A percentile compares a stretch with the other conserved stretches of the same genome.
Conservation (phyloP, 495 filamentous ascomycete genomes). For the Penicillium paradoxum region DNA sequence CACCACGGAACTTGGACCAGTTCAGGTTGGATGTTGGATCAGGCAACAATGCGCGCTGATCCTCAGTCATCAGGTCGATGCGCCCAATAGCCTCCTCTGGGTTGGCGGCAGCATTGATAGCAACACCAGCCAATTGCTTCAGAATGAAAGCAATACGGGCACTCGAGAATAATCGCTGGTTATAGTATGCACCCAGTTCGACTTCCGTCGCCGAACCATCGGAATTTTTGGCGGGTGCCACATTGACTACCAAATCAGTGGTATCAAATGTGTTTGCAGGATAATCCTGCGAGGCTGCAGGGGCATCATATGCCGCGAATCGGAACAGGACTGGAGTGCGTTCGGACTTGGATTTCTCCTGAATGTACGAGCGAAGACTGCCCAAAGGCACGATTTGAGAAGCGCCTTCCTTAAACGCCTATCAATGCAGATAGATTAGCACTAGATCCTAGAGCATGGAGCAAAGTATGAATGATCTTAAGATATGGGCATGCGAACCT, state of each 20-base stretch:
- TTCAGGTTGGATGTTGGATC: constrained; percentile 73
- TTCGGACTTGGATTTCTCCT: constrained; percentile 41
- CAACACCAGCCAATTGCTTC: constrained; percentile 41
- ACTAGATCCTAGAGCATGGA: neutral
- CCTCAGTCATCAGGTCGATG: constrained; percentile 45
- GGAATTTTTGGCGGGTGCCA: constrained; percentile 27
- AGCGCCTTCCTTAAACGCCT: constrained; percentile 41
- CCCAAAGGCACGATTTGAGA: constrained; percentile 45
- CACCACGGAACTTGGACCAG: constrained; percentile 75
- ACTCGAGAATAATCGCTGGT: constrained; percentile 48
- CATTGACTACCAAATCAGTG: constrained; percentile 45
- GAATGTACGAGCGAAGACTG: constrained; percentile 42
- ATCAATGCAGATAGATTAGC: constrained; percentile 1
- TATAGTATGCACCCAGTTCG: constrained; percentile 46
- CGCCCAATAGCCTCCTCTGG: constrained; percentile 43
- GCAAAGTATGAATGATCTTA: constrained; percentile 10
- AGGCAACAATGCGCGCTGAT: constrained; percentile 50
- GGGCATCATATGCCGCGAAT: constrained; percentile 47
- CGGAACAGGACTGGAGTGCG: constrained; percentile 41
- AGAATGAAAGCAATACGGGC: constrained; percentile 43
- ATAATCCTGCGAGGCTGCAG: constrained; percentile 43
- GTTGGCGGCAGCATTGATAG: constrained; percentile 38
- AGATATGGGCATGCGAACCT: too few relatives aligned
- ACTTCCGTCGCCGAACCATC: constrained; percentile 21
- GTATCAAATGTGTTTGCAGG: constrained; percentile 43